Percentiles rank a stretch among this genome's conserved stretches.
phyloP scores from a whole-genome alignment of 2,329 filamentous ascomycete genomes.

The Domatiomyces catenatus region DNA sequence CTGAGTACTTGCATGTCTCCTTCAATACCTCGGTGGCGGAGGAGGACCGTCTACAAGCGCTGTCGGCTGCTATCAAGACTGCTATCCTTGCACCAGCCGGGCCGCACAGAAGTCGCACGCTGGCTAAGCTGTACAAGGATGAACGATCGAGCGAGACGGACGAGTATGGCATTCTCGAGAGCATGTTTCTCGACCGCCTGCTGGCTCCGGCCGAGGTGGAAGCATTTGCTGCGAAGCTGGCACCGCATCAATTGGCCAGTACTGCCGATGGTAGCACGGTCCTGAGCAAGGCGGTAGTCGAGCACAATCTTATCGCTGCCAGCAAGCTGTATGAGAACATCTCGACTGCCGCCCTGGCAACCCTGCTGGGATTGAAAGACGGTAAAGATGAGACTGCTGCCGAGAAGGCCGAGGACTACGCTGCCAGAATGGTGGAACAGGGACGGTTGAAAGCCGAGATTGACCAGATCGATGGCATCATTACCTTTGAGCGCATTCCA shows the following conservation, averaged over 20 bases:
- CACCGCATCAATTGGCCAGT: constrained; percentile 76
- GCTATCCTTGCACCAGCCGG: constrained; percentile 86
- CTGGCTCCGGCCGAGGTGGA: constrained; percentile 68
- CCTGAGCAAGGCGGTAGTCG: constrained; percentile 79
- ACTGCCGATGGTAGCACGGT: constrained; percentile 88
- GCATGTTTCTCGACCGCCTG: constrained; percentile 88
- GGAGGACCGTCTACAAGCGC: constrained; percentile 67
- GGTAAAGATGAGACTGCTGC: constrained; percentile 31
- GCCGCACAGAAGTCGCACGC: constrained; percentile 60
- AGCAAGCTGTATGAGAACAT: constrained; percentile 70
- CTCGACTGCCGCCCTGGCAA: constrained; percentile 56
- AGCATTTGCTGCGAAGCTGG: constrained; percentile 65
- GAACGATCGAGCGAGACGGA: constrained; percentile 61
- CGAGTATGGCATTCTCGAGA: constrained; percentile 81
- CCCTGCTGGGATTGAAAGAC: constrained; percentile 56
- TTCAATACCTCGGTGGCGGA: constrained; percentile 66
- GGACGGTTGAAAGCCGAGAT: constrained; percentile 75
- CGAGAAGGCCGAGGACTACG: constrained; percentile 76
- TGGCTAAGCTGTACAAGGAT: constrained; percentile 84
- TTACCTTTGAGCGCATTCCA: constrained; percentile 68
- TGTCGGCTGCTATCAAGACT: constrained; percentile 78
- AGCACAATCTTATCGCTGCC: constrained; percentile 84
- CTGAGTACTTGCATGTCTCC: constrained; percentile 78
- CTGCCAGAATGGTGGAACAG: constrained; percentile 91
- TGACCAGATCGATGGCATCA: constrained; percentile 78